A percentile compares a stretch with the other conserved stretches of the same genome.
phyloP scores from a whole-genome alignment of 2,329 filamentous ascomycete species.

The Paraphoma sp. region DNA sequence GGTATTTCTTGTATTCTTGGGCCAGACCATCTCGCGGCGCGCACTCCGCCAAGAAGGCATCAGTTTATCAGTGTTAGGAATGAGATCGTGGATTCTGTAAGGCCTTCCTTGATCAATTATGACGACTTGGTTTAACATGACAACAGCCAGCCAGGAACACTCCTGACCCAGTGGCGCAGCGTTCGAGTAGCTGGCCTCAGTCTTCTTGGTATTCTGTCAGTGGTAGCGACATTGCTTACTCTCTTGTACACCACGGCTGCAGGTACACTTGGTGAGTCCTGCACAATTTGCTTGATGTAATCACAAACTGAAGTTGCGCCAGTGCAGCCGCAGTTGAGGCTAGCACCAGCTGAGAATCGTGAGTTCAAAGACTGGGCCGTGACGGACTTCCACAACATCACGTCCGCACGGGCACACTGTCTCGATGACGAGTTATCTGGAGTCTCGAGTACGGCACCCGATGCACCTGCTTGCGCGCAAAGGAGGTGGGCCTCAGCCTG shows the following conservation, averaged over 20 bases:
- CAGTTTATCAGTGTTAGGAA: not conserved
- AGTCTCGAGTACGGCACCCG: too few species aligned
- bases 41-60: not conserved
- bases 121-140: not conserved
- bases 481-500: too few species aligned
- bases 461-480: too few species aligned
- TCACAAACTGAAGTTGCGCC: not conserved
- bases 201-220: constrained; percentile 63
- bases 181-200: constrained; percentile 67
- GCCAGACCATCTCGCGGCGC: constrained; percentile 64
- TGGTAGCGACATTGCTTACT: not conserved
- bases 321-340: not conserved
- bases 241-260: not conserved
- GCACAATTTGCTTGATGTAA: too few species aligned
- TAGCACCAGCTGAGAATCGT: too few species aligned
- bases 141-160: constrained; percentile 62
- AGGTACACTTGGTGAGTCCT: not conserved
- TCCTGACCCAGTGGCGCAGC: constrained; percentile 71
- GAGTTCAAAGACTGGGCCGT: too few species aligned
- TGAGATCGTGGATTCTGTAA: not conserved
- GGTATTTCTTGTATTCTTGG: constrained; percentile 72
- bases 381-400: too few species aligned
- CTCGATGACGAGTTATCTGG: too few species aligned
- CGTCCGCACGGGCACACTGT: too few species aligned
- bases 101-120: too few species aligned